Percentiles rank a stretch among this genome's conserved stretches.
Evolutionary conservation across 352 stramenopile species (phyloP).

Genomic region (Pythium periplocum): DNA sequence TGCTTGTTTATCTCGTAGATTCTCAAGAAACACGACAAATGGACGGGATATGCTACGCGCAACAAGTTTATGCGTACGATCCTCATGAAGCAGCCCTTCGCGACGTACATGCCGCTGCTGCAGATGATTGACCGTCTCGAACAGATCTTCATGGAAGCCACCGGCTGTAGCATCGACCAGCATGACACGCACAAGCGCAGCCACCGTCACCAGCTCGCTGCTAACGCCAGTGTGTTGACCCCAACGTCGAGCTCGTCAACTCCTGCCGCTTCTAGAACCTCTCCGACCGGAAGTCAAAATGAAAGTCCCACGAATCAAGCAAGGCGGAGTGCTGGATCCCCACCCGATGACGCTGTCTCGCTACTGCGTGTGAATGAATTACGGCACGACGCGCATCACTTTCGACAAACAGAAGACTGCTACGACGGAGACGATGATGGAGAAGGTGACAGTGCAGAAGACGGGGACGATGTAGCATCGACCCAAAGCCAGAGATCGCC

Average conservation of each 20-base stretch:
- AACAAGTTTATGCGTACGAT: slow-evolving; percentile 90
- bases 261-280: not conserved
- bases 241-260: slow-evolving; percentile 1
- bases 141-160: slow-evolving; percentile 86
- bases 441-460: slow-evolving; percentile 24
- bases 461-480: slow-evolving; percentile 2
- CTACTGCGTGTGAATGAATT: slow-evolving; percentile 71
- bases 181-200: slow-evolving; percentile 57
- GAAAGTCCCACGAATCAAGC: slow-evolving; percentile 2
- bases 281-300: slow-evolving; percentile 8
- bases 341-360: slow-evolving; percentile 53
- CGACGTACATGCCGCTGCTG: slow-evolving; percentile 76
- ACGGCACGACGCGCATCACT: slow-evolving; percentile 63
- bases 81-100: slow-evolving; percentile 86
- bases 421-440: slow-evolving; percentile 34
- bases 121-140: slow-evolving; percentile 86
- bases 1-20: slow-evolving; percentile 31
- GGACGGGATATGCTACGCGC: slow-evolving; percentile 87
- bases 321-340: slow-evolving; percentile 16
- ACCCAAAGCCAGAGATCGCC: slow-evolving; percentile 3
- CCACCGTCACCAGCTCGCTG: slow-evolving; percentile 17
- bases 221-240: slow-evolving; percentile 1
- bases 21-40: slow-evolving; percentile 89
- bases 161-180: slow-evolving; percentile 81
- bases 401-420: slow-evolving; percentile 55